Conservation (phyloP, 2,329 filamentous ascomycete genomes). For the Fusarium nisikadoi region DNA sequence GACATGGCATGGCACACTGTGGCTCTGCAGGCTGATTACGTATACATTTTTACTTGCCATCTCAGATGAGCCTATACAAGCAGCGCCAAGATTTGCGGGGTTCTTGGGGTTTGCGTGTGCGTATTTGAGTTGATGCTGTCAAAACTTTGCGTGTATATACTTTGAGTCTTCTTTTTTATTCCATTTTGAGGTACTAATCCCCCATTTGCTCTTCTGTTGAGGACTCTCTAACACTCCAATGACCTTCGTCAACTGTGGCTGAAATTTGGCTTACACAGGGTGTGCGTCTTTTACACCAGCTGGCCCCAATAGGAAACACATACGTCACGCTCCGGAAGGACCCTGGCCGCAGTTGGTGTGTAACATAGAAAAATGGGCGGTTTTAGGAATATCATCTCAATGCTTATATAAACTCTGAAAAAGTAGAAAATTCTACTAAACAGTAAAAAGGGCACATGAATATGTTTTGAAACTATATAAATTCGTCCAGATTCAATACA, state of each 20-base stretch:
- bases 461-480: background rate
- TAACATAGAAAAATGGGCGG: background rate
- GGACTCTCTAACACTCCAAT: background rate
- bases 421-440: background rate
- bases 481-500: too few species aligned
- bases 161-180: background rate
- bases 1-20: slow-evolving; percentile 17
- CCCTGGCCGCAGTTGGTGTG: slow-evolving; percentile 8
- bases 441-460: background rate
- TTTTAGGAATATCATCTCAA: background rate
- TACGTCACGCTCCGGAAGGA: slow-evolving; percentile 32
- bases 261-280: slow-evolving; percentile 8
- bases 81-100: slow-evolving; percentile 35
- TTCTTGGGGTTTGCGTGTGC: slow-evolving; percentile 8
- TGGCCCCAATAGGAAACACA: slow-evolving; percentile 7
- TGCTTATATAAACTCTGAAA: background rate
- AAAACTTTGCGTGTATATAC: background rate
- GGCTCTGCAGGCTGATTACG: slow-evolving; percentile 39
- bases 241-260: slow-evolving; percentile 28
- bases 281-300: slow-evolving; percentile 13
- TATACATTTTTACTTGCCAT: slow-evolving; percentile 36
- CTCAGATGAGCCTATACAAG: slow-evolving; percentile 19
- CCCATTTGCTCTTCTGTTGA: background rate
- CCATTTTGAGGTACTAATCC: background rate
- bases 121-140: background rate